These are phyloP conservation scores for Chytriomyces confervae DNA, from an alignment of 192 early-diverging fungal genomes.

Conservation along the genomic window DNA sequence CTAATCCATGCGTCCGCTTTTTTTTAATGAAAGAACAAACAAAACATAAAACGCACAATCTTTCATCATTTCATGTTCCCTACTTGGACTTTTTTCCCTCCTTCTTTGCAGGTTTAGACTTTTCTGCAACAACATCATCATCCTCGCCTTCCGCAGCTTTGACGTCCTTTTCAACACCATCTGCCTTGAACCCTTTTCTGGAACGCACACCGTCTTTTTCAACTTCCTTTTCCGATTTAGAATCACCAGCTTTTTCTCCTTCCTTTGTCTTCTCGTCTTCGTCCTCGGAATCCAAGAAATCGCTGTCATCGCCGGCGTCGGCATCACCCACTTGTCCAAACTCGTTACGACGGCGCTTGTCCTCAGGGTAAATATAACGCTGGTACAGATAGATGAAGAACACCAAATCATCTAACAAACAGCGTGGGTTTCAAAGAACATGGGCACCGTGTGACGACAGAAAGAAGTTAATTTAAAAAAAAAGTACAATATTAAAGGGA, in stretches of 20 bases:
- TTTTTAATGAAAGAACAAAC: background rate
- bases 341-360: conserved; percentile 86
- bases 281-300: conserved; percentile 36
- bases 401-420: conserved; percentile 72
- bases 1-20: background rate
- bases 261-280: conserved; percentile 23
- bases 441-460: background rate
- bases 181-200: conserved; percentile 20
- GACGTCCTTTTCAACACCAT: background rate
- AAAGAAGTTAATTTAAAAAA: background rate
- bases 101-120: background rate
- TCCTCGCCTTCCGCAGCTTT: background rate
- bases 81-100: conserved; percentile 35
- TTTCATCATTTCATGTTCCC: background rate
- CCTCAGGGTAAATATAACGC: conserved; percentile 78
- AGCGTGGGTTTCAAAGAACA: background rate
- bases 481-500: background rate
- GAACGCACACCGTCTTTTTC: conserved; percentile 2
- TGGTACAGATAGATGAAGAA: conserved; percentile 89
- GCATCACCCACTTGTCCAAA: conserved; percentile 66
- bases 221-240: conserved; percentile 64
- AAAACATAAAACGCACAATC: background rate
- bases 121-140: background rate
- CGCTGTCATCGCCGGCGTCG: conserved; percentile 32
- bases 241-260: conserved; percentile 15